Conservation (phyloP, 345 rosid species). For the Euphorbia pulcherrima region DNA sequence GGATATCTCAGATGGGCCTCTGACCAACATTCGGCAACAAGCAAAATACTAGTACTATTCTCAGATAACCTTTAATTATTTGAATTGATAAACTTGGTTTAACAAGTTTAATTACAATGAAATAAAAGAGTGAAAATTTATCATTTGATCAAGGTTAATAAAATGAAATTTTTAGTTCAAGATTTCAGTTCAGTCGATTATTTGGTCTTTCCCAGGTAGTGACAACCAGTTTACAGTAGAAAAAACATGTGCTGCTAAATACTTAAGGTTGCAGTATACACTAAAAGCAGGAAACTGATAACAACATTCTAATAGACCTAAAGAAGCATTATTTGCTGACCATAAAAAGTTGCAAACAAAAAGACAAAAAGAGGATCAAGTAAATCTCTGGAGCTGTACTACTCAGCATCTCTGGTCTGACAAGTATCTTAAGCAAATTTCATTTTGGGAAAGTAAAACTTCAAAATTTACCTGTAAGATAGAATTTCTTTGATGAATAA, state of each 20-base stretch:
- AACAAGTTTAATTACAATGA: neutral
- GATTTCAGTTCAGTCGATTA: neutral
- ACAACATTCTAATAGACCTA: neutral
- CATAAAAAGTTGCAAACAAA: neutral
- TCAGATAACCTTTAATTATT: neutral
- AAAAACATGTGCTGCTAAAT: neutral
- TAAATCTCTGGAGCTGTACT: neutral
- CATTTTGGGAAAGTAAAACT: neutral
- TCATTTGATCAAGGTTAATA: neutral
- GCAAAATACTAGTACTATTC: constrained; percentile 8
- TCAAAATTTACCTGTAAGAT: neutral
- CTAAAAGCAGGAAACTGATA: neutral
- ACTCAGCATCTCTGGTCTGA: neutral
- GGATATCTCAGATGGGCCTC: constrained; percentile 22
- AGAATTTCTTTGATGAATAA: neutral
- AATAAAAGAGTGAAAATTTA: neutral
- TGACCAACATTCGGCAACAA: constrained; percentile 7
- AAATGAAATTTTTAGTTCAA: too few relatives aligned
- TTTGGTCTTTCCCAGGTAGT: too few relatives aligned
- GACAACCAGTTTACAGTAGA: too few relatives aligned
- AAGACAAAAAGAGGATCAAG: neutral
- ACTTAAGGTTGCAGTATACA: neutral
- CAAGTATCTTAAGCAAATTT: neutral
- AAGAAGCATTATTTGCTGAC: neutral
- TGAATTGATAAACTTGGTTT: neutral